A percentile compares a stretch with the other conserved stretches of the same genome.
phyloP scores from a whole-genome alignment of 78 protist genomes.

The Creolimax fragrantissima region DNA sequence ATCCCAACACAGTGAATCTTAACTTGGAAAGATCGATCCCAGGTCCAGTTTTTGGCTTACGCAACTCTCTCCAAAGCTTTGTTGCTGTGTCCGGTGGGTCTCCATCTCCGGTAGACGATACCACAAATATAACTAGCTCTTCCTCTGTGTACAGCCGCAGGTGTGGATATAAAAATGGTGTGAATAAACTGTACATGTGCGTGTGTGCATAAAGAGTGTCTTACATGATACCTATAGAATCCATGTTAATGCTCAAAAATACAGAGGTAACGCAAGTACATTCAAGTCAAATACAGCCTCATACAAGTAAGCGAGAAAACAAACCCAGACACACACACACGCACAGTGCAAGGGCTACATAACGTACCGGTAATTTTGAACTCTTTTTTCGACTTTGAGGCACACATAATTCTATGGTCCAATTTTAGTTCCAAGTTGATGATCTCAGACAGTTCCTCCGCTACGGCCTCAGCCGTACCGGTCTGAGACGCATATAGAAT shows the following conservation, averaged over 20 bases:
- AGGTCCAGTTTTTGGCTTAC: neutral
- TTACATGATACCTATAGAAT: too few species aligned
- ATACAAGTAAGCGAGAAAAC: too few species aligned
- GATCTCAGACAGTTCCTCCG: constrained; percentile 7
- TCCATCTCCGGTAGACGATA: constrained; percentile 56
- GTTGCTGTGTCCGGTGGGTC: constrained; percentile 57
- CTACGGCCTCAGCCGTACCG: constrained; percentile 52
- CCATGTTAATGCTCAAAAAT: too few species aligned
- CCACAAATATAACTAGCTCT: constrained; percentile 24
- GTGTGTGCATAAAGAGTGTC: too few species aligned
- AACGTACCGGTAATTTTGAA: too few species aligned
- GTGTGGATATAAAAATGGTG: too few species aligned
- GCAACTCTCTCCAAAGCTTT: constrained; percentile 32
- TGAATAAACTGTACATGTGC: too few species aligned
- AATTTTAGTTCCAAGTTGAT: neutral
- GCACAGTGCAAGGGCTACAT: too few species aligned
- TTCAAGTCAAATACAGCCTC: too few species aligned
- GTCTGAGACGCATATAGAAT: constrained; percentile 46
- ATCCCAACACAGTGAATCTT: constrained; percentile 36
- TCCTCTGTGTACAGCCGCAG: too few species aligned
- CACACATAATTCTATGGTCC: neutral
- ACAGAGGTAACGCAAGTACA: too few species aligned
- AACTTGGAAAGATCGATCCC: neutral
- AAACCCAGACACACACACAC: too few species aligned
- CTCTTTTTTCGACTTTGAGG: neutral